These are phyloP conservation scores for Penicillium capsulatum DNA, from an alignment of 2,329 filamentous ascomycete genomes.

Conservation along the genomic window DNA sequence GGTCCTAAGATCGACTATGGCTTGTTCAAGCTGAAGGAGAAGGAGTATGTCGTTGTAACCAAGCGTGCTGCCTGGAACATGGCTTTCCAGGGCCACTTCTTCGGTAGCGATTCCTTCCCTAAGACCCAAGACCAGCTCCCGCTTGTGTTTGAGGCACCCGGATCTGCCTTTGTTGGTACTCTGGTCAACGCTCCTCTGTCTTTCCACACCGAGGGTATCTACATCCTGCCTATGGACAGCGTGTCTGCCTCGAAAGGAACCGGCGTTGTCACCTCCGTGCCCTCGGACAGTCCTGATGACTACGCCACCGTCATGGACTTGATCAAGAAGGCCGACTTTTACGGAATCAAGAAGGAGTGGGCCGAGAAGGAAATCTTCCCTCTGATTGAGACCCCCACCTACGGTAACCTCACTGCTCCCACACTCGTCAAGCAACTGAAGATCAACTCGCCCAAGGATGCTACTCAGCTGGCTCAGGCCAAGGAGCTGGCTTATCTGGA, in stretches of 20 bases:
- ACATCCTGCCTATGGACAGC: slow-evolving; percentile 91
- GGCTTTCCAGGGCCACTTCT: slow-evolving; percentile 86
- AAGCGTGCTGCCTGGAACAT: slow-evolving; percentile 87
- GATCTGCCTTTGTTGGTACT: slow-evolving; percentile 81
- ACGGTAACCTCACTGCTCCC: slow-evolving; percentile 78
- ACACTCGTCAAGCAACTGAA: slow-evolving; percentile 86
- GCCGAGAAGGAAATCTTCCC: slow-evolving; percentile 83
- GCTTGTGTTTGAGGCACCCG: slow-evolving; percentile 69
- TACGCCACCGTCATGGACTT: slow-evolving; percentile 85
- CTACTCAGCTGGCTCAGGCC: slow-evolving; percentile 82
- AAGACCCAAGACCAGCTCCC: slow-evolving; percentile 66
- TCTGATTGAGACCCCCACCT: slow-evolving; percentile 83
- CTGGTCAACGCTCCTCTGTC: slow-evolving; percentile 85
- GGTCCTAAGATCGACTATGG: slow-evolving; percentile 87
- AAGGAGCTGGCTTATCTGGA: slow-evolving; percentile 98
- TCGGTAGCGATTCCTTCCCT: slow-evolving; percentile 47
- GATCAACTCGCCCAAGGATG: slow-evolving; percentile 94
- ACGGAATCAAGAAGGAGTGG: slow-evolving; percentile 96
- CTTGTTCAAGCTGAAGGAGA: slow-evolving; percentile 72
- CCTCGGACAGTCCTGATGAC: slow-evolving; percentile 93
- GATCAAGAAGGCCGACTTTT: slow-evolving; percentile 91
- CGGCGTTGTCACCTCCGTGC: slow-evolving; percentile 91
- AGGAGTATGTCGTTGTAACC: slow-evolving; percentile 79
- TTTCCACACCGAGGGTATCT: slow-evolving; percentile 73
- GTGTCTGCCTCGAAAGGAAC: slow-evolving; percentile 92